Conservation (phyloP, 2,329 filamentous ascomycete species). For the Diaporthe citri region DNA sequence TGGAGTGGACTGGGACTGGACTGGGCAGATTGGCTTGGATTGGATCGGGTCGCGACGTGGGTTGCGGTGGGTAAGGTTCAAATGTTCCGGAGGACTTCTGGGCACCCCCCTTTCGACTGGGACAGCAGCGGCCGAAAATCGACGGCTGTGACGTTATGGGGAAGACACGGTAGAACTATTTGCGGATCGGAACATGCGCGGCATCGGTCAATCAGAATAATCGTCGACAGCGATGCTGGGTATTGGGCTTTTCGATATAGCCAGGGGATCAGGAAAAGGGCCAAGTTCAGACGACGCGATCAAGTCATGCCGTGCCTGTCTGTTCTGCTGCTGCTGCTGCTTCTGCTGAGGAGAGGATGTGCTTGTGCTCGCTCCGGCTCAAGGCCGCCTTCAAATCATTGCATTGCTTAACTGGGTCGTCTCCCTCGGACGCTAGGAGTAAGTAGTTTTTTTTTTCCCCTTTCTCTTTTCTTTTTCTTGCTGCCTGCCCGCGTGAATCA, state of each 20-base stretch:
- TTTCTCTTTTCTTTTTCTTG: background rate
- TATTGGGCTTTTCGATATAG: constrained; percentile 11
- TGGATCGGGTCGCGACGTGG: constrained; percentile 33
- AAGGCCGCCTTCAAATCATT: background rate
- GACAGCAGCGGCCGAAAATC: constrained; percentile 24
- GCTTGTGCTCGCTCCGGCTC: background rate
- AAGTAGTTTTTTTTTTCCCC: background rate
- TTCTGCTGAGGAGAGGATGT: background rate
- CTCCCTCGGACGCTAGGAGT: background rate
- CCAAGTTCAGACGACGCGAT: constrained; percentile 26
- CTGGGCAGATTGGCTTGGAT: constrained; percentile 31
- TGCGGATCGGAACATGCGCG: constrained; percentile 36
- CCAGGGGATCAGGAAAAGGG: background rate
- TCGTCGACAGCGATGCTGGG: constrained; percentile 34
- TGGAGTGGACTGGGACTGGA: constrained; percentile 16
- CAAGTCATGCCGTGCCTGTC: constrained; percentile 22
- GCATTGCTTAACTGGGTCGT: background rate
- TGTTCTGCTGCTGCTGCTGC: background rate
- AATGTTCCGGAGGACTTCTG: constrained; percentile 29
- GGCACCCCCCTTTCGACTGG: constrained; percentile 34
- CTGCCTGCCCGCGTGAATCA: background rate
- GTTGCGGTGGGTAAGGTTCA: constrained; percentile 30
- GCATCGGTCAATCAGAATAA: constrained; percentile 30
- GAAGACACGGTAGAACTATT: constrained; percentile 32
- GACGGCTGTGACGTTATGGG: constrained; percentile 39